Evolutionary conservation across 495 filamentous ascomycete species (phyloP), one percentile per base, ranked within the genome.

Genomic region (Acidomyces sp.): DNA sequence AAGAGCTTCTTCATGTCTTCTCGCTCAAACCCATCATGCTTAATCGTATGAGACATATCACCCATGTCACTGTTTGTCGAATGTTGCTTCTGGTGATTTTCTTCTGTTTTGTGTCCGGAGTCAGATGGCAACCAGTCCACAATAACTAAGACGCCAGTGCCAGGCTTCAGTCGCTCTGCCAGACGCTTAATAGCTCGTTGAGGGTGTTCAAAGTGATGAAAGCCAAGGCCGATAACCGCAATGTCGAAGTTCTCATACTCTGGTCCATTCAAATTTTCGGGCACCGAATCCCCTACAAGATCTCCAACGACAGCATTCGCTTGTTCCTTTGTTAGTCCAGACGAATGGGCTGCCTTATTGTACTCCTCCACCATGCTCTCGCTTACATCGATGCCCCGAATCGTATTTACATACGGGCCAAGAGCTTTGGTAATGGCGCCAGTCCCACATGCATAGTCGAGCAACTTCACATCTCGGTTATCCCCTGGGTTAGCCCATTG

Each of bases 391-490:
- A 85, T 61, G 27, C 80, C 80, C 13, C 72, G 51, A 18, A 74
- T 69, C 39, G 72, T 62, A 0, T 69, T 75, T 7, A 75, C 68
- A 41, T 72, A 77, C 4, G 75, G 73, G 10, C 66, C 71, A 17
- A 81, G 60, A 23, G 72, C 71, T 45, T 65, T 59, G 4, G 73
- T 74, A 46, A 82, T 64, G 46, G 66, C 40, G 3, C 81, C 82
- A 13, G 79, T 74, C 3, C 82, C 82, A 43, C 78, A 84, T 32
- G 82, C 82, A 58, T 85, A 87, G 47, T 87, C 82, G 7, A 87
- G 61, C 35, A 84, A 52, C 23, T 68, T 65, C 30, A 80, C 61
- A 20, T 69, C 59, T 41, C 65, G 13, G 43, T 39, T 21, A 31
- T 45, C 27, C 32, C 40, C 59, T 9, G 59, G 62, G 23, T 67